Conservation (phyloP, 2,329 filamentous ascomycete species). For the Colletotrichum somersetense region DNA sequence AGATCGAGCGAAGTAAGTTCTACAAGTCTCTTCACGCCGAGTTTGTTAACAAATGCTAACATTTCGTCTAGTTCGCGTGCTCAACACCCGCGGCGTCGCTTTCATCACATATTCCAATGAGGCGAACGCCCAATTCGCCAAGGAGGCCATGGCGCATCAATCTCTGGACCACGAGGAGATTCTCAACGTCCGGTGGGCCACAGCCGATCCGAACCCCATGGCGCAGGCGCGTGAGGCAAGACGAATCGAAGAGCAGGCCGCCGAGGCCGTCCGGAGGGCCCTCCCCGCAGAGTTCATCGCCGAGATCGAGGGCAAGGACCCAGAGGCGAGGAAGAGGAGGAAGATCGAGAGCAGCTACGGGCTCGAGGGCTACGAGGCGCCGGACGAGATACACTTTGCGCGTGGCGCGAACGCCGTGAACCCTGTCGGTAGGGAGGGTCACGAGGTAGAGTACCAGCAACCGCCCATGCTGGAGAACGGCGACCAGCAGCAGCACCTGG, state of each 20-base stretch:
- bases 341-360: conserved; percentile 93
- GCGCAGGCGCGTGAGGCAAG: conserved; percentile 92
- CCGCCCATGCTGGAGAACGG: conserved; percentile 68
- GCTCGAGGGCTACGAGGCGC: conserved; percentile 90
- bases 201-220: conserved; percentile 94
- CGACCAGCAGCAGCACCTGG: conserved; percentile 48
- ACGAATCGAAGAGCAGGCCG: conserved; percentile 93
- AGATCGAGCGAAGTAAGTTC: conserved; percentile 78
- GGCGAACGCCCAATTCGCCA: conserved; percentile 81
- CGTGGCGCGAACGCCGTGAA: conserved; percentile 78
- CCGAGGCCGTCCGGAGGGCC: conserved; percentile 89
- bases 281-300: conserved; percentile 91
- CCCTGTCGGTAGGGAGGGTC: conserved; percentile 67
- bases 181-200: conserved; percentile 97
- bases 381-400: conserved; percentile 93
- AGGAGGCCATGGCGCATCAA: conserved; percentile 97
- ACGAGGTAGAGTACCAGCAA: conserved; percentile 74
- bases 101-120: conserved; percentile 97
- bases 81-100: conserved; percentile 90
- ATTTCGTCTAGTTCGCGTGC: conserved; percentile 70
- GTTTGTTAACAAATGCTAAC: not conserved
- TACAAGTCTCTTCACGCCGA: conserved; percentile 1
- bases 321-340: conserved; percentile 86
- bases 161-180: conserved; percentile 91
- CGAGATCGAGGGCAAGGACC: conserved; percentile 92